Evolutionary conservation across 768 basidiomycete species (phyloP).

Genomic region (Auricularia heimuer): DNA sequence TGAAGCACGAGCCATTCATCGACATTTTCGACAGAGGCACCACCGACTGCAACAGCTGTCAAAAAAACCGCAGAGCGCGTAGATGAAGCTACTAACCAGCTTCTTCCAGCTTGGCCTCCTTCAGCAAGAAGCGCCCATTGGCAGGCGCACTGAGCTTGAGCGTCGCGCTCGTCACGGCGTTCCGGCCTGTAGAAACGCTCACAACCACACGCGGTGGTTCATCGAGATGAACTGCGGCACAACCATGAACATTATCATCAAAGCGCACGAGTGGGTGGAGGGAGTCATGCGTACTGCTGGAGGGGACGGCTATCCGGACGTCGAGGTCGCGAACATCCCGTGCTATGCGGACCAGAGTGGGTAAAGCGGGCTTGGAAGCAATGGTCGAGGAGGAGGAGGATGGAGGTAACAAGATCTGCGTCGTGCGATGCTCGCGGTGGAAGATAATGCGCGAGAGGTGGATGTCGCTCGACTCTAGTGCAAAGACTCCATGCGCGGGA

Average conservation of each 20-base stretch:
- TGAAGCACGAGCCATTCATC: conserved; percentile 3
- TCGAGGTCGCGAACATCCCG: conserved; percentile 53
- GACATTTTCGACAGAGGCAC: conserved; percentile 4
- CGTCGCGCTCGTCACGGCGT: conserved; percentile 44
- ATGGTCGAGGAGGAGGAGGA: conserved; percentile 1
- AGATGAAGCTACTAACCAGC: conserved; percentile 3
- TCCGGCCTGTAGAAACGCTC: conserved; percentile 57
- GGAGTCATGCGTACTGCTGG: conserved; percentile 14
- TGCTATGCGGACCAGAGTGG: conserved; percentile 50
- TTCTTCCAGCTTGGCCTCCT: conserved; percentile 5
- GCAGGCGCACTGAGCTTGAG: conserved; percentile 47
- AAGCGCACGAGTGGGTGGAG: conserved; percentile 4
- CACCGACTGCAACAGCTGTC: background rate
- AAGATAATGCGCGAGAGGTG: conserved; percentile 54
- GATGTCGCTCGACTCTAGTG: conserved; percentile 59
- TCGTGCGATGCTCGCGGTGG: conserved; percentile 36
- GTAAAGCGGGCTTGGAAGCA: conserved; percentile 17
- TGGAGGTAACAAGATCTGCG: background rate
- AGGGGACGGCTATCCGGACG: conserved; percentile 35
- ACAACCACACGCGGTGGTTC: conserved; percentile 44
- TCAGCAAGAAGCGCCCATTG: conserved; percentile 20
- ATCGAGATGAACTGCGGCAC: conserved; percentile 52
- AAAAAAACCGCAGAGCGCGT: background rate
- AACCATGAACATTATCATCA: background rate
- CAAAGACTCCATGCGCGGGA: conserved; percentile 56